Base-by-base conservation (phyloP, 805 yeast genomes). In the Saccharomyces eubayanus region DNA sequence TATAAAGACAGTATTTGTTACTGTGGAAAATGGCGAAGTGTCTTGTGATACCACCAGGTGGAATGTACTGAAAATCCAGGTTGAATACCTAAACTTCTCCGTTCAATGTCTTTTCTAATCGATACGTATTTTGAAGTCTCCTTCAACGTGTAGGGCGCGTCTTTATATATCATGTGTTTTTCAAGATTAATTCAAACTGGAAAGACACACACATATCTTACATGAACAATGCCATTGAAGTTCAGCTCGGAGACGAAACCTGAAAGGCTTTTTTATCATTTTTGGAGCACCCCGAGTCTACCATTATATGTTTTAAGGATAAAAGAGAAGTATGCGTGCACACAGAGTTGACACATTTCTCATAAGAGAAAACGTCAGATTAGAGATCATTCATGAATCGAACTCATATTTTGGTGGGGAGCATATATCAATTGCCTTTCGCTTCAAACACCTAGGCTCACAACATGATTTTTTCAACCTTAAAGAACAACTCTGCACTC, bases 391-490 rank as follows among this genome's bases (percentile, higher is more conserved):
- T 6, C 73, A 72, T 58, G 77, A 73, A 50, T 62, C 69, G 20
- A 72, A 65, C 52, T 78, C 80, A 1, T 66, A 64, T 12, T 74
- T 69, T 55, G 76, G 77, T 0, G 74, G 75, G 24, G 80, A 76
- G 53, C 67, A 67, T 27, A 64, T 75, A 2, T 67, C 74, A 5
- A 67, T 72, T 8, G 65, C 75, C 10, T 61, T 76, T 2, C 62
- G 78, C 40, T 63, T 76, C 46, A 61, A 70, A 47, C 78, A 75
- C 58, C 55, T 72, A n/a, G 78, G 77, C 0, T 62, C 67, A 0
- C 55, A 53, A 10, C 58, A 61, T 24, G 64, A 65, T 41, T 55
- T 55, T n/a, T 51, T 41, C 3, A 46, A 48, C 5, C 52, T 59
- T 46, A 61, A 61, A 11, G 52, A 53, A 10, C 58, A 57, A 16